Conservation (phyloP, 2,329 filamentous ascomycete species). For the Stachybotrys elegans region DNA sequence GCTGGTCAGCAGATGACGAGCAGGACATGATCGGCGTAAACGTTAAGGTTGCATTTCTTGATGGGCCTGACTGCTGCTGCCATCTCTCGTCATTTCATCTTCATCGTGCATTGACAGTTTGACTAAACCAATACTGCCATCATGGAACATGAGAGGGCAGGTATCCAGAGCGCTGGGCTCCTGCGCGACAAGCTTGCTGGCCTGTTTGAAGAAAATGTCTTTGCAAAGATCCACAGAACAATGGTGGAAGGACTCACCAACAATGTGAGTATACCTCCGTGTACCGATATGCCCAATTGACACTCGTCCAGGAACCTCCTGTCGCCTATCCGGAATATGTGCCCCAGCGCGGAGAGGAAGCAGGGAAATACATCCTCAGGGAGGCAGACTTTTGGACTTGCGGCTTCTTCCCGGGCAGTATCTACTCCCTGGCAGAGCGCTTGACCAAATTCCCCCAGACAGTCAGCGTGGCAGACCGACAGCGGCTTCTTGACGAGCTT, state of each 20-base stretch:
- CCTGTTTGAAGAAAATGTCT: not conserved
- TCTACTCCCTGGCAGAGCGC: constrained; percentile 29
- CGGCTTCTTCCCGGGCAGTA: constrained; percentile 32
- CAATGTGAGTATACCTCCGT: not conserved
- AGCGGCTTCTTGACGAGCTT: constrained; percentile 16
- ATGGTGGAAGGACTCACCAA: not conserved
- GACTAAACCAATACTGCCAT: too few species aligned
- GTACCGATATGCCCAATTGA: not conserved
- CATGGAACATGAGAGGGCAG: too few species aligned
- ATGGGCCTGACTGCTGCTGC: too few species aligned
- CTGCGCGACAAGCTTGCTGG: not conserved
- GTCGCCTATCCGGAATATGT: constrained; percentile 16
- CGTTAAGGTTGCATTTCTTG: too few species aligned
- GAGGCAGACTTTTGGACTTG: constrained; percentile 29
- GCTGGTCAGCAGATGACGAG: too few species aligned
- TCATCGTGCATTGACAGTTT: too few species aligned
- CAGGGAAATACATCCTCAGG: constrained; percentile 13
- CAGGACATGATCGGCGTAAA: too few species aligned
- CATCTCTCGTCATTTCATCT: too few species aligned
- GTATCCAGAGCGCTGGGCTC: too few species aligned
- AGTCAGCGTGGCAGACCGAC: constrained; percentile 7
- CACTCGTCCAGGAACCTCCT: not conserved
- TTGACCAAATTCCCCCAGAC: constrained; percentile 23
- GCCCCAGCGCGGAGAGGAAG: constrained; percentile 9
- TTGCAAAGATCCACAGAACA: not conserved